Percentiles rank a stretch among this genome's conserved stretches.
phyloP scores from a whole-genome alignment of 1,284 basidiomycete genomes.

The Mycena sp. region DNA sequence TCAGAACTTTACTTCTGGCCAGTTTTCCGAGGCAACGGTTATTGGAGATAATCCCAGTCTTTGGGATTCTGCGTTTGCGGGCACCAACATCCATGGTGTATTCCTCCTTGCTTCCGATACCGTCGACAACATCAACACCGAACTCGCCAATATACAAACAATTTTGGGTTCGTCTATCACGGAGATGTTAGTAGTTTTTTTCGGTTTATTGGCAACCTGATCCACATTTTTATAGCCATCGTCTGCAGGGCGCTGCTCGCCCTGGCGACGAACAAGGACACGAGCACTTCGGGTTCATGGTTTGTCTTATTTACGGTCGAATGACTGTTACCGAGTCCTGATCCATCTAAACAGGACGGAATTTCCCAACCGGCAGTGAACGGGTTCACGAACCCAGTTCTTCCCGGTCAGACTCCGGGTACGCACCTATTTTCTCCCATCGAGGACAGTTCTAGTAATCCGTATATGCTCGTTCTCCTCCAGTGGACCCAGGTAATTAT shows the following conservation, averaged over 20 bases:
- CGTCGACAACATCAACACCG: conserved; percentile 32
- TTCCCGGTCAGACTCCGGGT: conserved; percentile 44
- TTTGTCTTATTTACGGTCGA: neutral
- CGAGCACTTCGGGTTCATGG: conserved; percentile 51
- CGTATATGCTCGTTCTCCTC: no score
- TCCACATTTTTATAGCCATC: conserved; percentile 19
- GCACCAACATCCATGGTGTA: conserved; percentile 47
- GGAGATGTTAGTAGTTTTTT: conserved; percentile 30
- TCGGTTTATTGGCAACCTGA: neutral
- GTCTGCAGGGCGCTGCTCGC: conserved; percentile 43
- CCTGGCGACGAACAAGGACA: conserved; percentile 46
- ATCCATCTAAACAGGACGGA: conserved; percentile 41
- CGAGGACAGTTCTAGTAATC: neutral
- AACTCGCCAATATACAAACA: conserved; percentile 32
- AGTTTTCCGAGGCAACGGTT: conserved; percentile 37
- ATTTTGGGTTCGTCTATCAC: conserved; percentile 40
- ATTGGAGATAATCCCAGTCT: conserved; percentile 40
- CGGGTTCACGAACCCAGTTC: conserved; percentile 41
- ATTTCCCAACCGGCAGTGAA: conserved; percentile 50
- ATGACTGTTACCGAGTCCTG: neutral
- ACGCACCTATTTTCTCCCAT: neutral
- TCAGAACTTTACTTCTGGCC: conserved; percentile 42
- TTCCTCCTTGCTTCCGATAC: conserved; percentile 47
- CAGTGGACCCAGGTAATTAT: conserved; percentile 11
- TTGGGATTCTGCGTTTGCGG: conserved; percentile 48